Base-by-base conservation (phyloP, 2,329 filamentous ascomycete genomes). In the Aspergillus bombycis region DNA sequence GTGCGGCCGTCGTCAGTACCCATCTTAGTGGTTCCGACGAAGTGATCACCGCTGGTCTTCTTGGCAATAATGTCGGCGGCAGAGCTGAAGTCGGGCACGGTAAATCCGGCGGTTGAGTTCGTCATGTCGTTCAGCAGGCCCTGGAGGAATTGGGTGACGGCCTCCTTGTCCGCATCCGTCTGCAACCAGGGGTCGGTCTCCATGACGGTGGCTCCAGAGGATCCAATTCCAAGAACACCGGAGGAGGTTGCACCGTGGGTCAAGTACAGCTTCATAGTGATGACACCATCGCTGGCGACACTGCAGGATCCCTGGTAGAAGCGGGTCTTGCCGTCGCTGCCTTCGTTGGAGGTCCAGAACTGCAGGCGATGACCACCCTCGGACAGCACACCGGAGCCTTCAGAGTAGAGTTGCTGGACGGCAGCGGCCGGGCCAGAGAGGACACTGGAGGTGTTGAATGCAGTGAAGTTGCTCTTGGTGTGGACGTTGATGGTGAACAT, bases 11-110 rank as follows among this genome's bases (percentile, higher is more conserved):
- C 66, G 36, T 67, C 65, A 4, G 62, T 57, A 21, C 68, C 68
- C 58, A 69, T 64, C 74, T 89, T 90, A 57, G 84, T 83, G 0
- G 86, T 89, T 43, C 86, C 82, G 41, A 78, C 74, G 70, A 74
- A 80, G 64, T 81, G 79, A 38, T 74, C 81, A 4, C 82, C 79
- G 21, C 82, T 82, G 46, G 84, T 83, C 21, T 80, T 84, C 4
- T 66, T 50, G 21, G 53, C 54, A 5, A 73, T 19, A 19, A 72
- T 65, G 11, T 61, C 66, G 1, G 60, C 54, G 9, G 66, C 61
- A 10, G 64, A 57, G 41, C 16, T 54, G 41, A 23, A 48, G 60
- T 30, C 68, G 64, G 43, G 12, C 21, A 77, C 41, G 55, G 63
- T 57, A 26, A 63, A 62, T 4, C 66, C 66, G 19, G 56, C 38